Percentiles rank a stretch among this genome's conserved stretches.
These are phyloP conservation scores for Curvularia sp. DNA, from an alignment of 2,329 filamentous ascomycete species.

Conservation along the genomic window DNA sequence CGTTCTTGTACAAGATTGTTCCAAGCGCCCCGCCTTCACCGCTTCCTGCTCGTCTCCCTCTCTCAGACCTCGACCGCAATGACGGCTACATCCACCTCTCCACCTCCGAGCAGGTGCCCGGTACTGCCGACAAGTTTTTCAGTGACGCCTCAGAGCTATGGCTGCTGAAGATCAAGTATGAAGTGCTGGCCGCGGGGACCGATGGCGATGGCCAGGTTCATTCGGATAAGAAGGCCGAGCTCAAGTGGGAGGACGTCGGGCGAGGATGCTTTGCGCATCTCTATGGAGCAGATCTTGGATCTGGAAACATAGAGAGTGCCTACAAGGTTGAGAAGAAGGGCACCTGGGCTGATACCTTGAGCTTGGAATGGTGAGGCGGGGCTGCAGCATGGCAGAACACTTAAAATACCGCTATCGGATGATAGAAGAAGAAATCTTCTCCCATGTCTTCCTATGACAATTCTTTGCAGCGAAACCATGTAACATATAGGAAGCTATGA, in stretches of 20 bases:
- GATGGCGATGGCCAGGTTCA: constrained; percentile 39
- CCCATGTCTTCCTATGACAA: background rate
- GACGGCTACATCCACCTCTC: constrained; percentile 71
- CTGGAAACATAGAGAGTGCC: constrained; percentile 58
- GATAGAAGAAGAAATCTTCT: background rate
- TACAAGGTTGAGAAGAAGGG: constrained; percentile 58
- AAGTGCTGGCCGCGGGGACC: constrained; percentile 48
- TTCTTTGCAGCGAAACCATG: background rate
- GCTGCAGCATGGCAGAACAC: background rate
- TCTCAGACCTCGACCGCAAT: constrained; percentile 65
- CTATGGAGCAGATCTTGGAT: constrained; percentile 64
- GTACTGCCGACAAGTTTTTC: constrained; percentile 48
- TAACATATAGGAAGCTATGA: background rate
- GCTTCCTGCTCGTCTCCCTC: constrained; percentile 62
- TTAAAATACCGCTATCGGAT: background rate
- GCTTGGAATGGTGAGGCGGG: constrained; percentile 43
- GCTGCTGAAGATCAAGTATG: constrained; percentile 63
- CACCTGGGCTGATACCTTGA: constrained; percentile 56
- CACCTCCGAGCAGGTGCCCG: constrained; percentile 58
- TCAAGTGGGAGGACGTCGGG: constrained; percentile 63
- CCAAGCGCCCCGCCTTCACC: constrained; percentile 61
- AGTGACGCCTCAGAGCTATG: constrained; percentile 52
- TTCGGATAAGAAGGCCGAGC: constrained; percentile 35
- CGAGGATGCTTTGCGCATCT: constrained; percentile 64
- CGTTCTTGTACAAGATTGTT: constrained; percentile 67